phyloP scores from a whole-genome alignment of 148 eudicot species.

The Beta vulgaris region DNA sequence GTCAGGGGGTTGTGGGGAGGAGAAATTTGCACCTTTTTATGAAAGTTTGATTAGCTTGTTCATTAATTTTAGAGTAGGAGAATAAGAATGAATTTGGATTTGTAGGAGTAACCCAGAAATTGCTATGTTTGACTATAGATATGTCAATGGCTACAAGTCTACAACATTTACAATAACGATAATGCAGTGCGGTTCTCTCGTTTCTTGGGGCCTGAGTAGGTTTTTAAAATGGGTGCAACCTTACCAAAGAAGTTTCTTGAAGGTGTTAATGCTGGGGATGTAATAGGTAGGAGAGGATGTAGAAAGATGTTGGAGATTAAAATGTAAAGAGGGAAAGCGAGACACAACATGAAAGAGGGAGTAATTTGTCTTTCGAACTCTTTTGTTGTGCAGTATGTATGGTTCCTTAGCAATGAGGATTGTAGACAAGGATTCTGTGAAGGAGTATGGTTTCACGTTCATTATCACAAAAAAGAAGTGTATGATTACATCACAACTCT shows the following conservation, averaged over 20 bases:
- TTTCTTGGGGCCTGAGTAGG: not conserved
- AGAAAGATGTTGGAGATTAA: not conserved
- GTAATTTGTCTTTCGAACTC: not conserved
- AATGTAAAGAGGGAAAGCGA: not conserved
- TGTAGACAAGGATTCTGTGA: not conserved
- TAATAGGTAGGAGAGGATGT: not conserved
- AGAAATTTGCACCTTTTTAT: not conserved
- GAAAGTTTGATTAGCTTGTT: not conserved
- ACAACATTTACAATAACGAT: not conserved
- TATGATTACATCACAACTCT: not conserved
- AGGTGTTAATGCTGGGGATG: not conserved
- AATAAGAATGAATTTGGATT: not conserved
- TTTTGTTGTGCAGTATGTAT: not conserved
- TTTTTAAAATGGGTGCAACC: not conserved
- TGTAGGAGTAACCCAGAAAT: not conserved
- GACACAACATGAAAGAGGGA: not conserved
- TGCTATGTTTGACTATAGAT: not conserved
- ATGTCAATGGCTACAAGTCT: not conserved
- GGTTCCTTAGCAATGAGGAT: not conserved
- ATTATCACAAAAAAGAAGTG: not conserved
- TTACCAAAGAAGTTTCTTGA: not conserved
- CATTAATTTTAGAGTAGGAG: not conserved
- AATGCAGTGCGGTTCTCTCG: not conserved
- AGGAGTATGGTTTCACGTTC: too few relatives aligned
- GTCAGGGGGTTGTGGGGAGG: not conserved